Percentiles rank a stretch among this genome's conserved stretches.
Evolutionary conservation across 2,329 filamentous ascomycete species (phyloP).

Genomic region (Ophiostoma fasciatum): DNA sequence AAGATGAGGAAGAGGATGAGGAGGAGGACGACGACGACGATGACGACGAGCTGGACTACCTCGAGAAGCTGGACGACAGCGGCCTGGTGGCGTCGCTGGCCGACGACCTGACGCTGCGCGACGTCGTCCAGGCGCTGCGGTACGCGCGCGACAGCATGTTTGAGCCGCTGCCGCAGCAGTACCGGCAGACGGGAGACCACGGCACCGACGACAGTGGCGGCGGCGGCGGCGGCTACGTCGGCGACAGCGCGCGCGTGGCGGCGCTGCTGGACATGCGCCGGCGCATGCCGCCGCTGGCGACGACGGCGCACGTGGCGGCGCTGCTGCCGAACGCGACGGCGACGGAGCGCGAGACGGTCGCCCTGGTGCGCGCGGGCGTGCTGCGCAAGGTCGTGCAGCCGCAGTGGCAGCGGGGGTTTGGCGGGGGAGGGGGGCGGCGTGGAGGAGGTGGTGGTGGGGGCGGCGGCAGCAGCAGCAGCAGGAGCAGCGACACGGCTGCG

Average conservation of each 20-base stretch:
- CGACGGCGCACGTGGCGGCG: conserved; percentile 50
- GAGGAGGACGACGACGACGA: conserved; percentile 15
- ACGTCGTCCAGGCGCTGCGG: conserved; percentile 49
- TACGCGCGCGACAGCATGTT: conserved; percentile 51
- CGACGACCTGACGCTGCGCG: conserved; percentile 39
- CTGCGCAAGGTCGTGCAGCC: conserved; percentile 46
- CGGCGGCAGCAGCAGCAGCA: background rate
- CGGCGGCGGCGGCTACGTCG: conserved; percentile 7
- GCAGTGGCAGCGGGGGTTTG: conserved; percentile 29
- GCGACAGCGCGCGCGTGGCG: conserved; percentile 30
- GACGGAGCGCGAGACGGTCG: conserved; percentile 52
- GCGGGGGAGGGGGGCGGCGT: conserved; percentile 28
- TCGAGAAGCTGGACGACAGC: conserved; percentile 37
- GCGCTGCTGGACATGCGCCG: conserved; percentile 48
- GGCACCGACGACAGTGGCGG: background rate
- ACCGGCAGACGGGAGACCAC: background rate
- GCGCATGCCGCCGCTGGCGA: conserved; percentile 47
- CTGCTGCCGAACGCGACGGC: conserved; percentile 46
- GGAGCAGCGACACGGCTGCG: background rate
- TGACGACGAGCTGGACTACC: conserved; percentile 21
- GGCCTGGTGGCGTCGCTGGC: conserved; percentile 41
- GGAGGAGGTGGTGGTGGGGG: conserved; percentile 20
- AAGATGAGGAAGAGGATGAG: conserved; percentile 10
- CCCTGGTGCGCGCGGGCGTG: conserved; percentile 40
- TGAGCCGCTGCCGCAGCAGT: conserved; percentile 39